Percentiles rank a stretch among this genome's conserved stretches.
These are phyloP conservation scores for Citrullus colocynthis DNA, from an alignment of 306 rosid species.

Conservation along the genomic window DNA sequence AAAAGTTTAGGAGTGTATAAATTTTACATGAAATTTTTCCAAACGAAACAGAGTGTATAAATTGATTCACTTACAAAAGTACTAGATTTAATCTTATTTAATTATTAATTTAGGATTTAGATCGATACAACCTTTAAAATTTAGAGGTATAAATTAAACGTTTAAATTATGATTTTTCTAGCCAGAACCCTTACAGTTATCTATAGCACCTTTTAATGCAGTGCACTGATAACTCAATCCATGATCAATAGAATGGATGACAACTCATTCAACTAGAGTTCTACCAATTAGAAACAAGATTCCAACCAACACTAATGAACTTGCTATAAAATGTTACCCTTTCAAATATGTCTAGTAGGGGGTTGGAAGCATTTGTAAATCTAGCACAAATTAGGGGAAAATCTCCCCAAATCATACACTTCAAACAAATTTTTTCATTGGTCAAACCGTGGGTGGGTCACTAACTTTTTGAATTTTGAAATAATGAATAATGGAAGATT, in stretches of 20 bases:
- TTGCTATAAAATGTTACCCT: not conserved
- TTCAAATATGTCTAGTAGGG: not conserved
- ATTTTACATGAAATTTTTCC: too few species aligned
- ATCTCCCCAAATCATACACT: not conserved
- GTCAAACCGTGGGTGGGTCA: not conserved
- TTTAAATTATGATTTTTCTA: too few species aligned
- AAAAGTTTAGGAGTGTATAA: too few species aligned
- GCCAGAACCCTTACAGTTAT: not conserved
- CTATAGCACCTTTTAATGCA: not conserved
- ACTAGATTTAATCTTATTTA: too few species aligned
- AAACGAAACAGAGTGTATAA: too few species aligned
- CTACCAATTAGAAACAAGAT: not conserved
- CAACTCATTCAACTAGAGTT: not conserved
- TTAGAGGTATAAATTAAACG: too few species aligned
- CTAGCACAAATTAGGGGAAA: not conserved
- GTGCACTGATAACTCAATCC: not conserved
- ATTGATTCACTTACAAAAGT: too few species aligned
- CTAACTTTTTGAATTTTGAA: not conserved
- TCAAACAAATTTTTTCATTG: not conserved
- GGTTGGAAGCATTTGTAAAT: not conserved
- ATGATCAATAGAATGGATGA: not conserved
- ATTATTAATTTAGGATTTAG: too few species aligned
- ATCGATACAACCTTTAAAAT: too few species aligned
- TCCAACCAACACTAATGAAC: not conserved
- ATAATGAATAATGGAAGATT: not conserved